These are phyloP conservation scores for Solanum hybrid DNA, from an alignment of 305 asterid genomes.

Conservation along the genomic window DNA sequence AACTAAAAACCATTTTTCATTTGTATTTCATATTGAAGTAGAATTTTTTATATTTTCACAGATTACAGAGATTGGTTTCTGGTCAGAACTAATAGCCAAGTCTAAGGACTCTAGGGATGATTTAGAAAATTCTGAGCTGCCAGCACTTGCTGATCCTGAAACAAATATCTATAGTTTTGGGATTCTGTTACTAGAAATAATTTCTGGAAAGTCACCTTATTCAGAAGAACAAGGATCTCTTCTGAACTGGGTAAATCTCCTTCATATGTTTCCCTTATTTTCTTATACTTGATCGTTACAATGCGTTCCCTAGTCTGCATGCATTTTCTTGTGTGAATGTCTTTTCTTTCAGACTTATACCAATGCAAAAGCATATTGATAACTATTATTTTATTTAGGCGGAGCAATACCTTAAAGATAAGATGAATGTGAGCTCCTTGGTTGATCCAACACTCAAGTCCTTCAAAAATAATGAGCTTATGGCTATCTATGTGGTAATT, in stretches of 20 bases:
- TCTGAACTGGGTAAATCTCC: slow-evolving; percentile 52
- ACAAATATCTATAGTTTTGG: slow-evolving; percentile 61
- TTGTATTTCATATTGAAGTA: background rate
- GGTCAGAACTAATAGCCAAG: slow-evolving; percentile 52
- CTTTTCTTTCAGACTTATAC: background rate
- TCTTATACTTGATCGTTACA: background rate
- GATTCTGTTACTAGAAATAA: slow-evolving; percentile 48
- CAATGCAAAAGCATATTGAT: background rate
- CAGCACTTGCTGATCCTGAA: slow-evolving; percentile 48
- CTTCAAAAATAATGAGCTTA: slow-evolving; percentile 49
- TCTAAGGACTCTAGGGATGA: slow-evolving; percentile 38
- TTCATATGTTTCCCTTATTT: background rate
- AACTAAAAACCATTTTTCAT: background rate
- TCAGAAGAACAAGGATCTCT: slow-evolving; percentile 50
- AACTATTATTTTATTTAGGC: slow-evolving; percentile 34
- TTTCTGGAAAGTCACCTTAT: slow-evolving; percentile 58
- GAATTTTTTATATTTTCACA: slow-evolving; percentile 17
- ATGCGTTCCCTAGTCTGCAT: background rate
- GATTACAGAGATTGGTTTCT: slow-evolving; percentile 62
- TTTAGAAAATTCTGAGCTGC: slow-evolving; percentile 38
- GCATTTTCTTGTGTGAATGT: background rate
- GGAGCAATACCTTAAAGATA: slow-evolving; percentile 38
- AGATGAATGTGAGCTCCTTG: slow-evolving; percentile 21
- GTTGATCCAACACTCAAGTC: slow-evolving; percentile 64
- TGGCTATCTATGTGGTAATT: slow-evolving; percentile 54